Evolutionary conservation across 2,329 filamentous ascomycete species (phyloP), one percentile per base, ranked within the genome.

Genomic region (Pseudogymnoascus sp.): DNA sequence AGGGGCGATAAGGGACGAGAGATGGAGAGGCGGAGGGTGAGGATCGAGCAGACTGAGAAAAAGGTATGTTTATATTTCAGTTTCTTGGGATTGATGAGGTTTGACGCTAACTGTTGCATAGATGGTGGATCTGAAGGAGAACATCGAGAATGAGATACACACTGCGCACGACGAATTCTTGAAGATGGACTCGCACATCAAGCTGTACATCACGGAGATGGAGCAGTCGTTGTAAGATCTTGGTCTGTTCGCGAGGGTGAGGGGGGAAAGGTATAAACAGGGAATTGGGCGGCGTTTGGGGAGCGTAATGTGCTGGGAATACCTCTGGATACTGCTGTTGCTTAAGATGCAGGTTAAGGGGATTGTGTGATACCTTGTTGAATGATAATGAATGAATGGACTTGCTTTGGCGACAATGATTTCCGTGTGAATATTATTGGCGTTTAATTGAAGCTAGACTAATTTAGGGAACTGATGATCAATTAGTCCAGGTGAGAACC

Each of bases 201-300:
- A 93, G 77, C 81, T 97, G 66, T 99, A 99, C 79, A 96, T 99
- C 72, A 96, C 90, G 4, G 95, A 99, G 81, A 97, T 99, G 93
- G 95, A 97, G 77, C 93, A 97, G 77, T 88, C 88, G 63, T 85
- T 95, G 69, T 60, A 60, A 15, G 15, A 7, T 53, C 4, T 17
- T 21, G 23, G 23, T 31, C 23, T 13, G 15, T 10, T 26, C 1
- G 23, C 15, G 15, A 9, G 11, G 4, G 17, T 53, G 46, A 7
- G 31, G 23, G 15, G 11, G 46, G 46, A 31, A 31, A 53, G 23
- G 46, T 53, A 53, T 53, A 53, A 53, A 53, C 26, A 53, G 1
- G 46, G 15, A 17, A 53, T 31, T 53, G 46, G 46, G 23, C 23
- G 46, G 46, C 46, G 46, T 53, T 53, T 53, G 46, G 44, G 46